Conservation (phyloP, 768 basidiomycete species). For the Collybiopsis luxurians region DNA sequence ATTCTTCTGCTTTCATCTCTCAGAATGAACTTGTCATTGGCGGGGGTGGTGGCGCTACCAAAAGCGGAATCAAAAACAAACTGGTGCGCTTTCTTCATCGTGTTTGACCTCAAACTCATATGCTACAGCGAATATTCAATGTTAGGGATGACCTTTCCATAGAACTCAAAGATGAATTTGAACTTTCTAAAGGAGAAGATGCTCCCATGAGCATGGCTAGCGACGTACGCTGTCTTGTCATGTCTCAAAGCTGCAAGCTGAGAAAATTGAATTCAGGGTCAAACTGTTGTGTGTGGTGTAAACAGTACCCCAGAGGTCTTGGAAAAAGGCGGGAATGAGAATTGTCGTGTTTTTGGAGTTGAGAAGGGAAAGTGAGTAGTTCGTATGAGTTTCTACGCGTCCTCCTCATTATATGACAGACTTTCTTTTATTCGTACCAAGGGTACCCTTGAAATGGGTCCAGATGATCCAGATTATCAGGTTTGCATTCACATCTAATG, state of each 20-base stretch:
- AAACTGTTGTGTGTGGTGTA: slow-evolving; percentile 77
- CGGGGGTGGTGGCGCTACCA: slow-evolving; percentile 85
- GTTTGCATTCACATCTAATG: slow-evolving; percentile 36
- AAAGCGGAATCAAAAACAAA: slow-evolving; percentile 92
- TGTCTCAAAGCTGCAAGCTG: neutral
- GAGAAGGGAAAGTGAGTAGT: slow-evolving; percentile 55
- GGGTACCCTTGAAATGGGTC: slow-evolving; percentile 55
- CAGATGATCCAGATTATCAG: slow-evolving; percentile 79
- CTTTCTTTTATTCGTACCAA: slow-evolving; percentile 47
- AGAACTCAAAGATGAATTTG: slow-evolving; percentile 61
- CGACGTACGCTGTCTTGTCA: slow-evolving; percentile 38
- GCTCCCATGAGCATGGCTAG: slow-evolving; percentile 95
- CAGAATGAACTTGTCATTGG: slow-evolving; percentile 76
- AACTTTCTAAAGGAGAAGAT: slow-evolving; percentile 82
- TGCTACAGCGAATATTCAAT: slow-evolving; percentile 62
- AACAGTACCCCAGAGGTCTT: slow-evolving; percentile 72
- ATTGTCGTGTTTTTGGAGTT: slow-evolving; percentile 73
- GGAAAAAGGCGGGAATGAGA: slow-evolving; percentile 70
- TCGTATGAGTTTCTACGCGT: neutral
- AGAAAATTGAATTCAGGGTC: slow-evolving; percentile 27
- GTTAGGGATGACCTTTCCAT: slow-evolving; percentile 52
- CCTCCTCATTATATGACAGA: slow-evolving; percentile 32
- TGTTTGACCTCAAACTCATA: neutral
- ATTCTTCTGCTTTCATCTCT: slow-evolving; percentile 77
- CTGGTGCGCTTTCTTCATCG: slow-evolving; percentile 52